Conservation (phyloP, 768 basidiomycete species). For the Boletus subparvulus region DNA sequence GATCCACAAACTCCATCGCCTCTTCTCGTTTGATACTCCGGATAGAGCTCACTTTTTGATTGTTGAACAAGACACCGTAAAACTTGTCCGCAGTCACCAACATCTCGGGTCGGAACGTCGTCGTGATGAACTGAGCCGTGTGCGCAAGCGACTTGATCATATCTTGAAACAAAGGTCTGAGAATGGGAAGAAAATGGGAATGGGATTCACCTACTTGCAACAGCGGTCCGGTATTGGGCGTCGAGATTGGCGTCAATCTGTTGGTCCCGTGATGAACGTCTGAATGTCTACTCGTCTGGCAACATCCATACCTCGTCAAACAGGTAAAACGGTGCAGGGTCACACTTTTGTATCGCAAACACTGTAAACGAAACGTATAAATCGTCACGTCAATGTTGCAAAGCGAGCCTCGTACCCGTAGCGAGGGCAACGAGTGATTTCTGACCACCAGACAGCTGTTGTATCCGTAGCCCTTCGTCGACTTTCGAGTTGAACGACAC, state of each 20-base stretch:
- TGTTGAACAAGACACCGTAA: slow-evolving; percentile 95
- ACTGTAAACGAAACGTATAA: slow-evolving; percentile 46
- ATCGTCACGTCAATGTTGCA: not conserved
- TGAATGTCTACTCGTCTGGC: not conserved
- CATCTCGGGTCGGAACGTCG: slow-evolving; percentile 98
- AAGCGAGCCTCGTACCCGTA: slow-evolving; percentile 52
- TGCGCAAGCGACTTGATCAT: slow-evolving; percentile 93
- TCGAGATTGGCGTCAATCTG: slow-evolving; percentile 97
- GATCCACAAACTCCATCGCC: slow-evolving; percentile 93
- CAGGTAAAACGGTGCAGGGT: slow-evolving; percentile 98
- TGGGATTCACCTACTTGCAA: slow-evolving; percentile 64
- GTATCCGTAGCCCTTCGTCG: slow-evolving; percentile 94
- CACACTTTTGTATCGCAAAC: slow-evolving; percentile 98
- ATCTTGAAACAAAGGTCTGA: slow-evolving; percentile 12
- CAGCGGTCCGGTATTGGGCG: slow-evolving; percentile 95
- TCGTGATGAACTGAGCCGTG: slow-evolving; percentile 95
- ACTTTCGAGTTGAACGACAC: slow-evolving; percentile 99
- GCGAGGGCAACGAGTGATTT: slow-evolving; percentile 96
- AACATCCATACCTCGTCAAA: slow-evolving; percentile 76
- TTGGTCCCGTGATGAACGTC: not conserved
- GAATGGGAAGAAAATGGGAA: slow-evolving; percentile 37
- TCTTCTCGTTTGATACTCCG: slow-evolving; percentile 84
- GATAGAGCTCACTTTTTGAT: slow-evolving; percentile 91
- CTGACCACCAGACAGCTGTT: slow-evolving; percentile 96
- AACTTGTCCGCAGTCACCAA: slow-evolving; percentile 94